These are phyloP conservation scores for Fusarium lateritium DNA, from an alignment of 2,329 filamentous ascomycete species.

Conservation along the genomic window DNA sequence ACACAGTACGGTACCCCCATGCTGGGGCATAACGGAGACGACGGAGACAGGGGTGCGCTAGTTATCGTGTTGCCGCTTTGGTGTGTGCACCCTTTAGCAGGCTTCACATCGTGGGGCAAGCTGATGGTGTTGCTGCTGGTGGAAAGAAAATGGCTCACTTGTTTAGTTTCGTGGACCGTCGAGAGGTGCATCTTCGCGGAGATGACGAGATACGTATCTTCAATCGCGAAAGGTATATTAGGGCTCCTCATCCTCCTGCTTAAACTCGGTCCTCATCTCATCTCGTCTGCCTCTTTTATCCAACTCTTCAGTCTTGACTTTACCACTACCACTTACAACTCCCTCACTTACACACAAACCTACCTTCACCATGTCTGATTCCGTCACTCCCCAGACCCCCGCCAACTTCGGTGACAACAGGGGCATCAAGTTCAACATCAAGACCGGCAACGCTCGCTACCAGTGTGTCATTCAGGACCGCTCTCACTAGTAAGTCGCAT, in stretches of 20 bases:
- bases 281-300: slow-evolving; percentile 4
- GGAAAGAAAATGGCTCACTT: slow-evolving; percentile 51
- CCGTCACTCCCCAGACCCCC: slow-evolving; percentile 40
- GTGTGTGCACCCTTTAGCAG: slow-evolving; percentile 34
- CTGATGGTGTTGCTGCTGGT: slow-evolving; percentile 41
- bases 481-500: slow-evolving; percentile 58
- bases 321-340: slow-evolving; percentile 5
- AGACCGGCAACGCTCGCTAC: slow-evolving; percentile 58
- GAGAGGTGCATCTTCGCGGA: slow-evolving; percentile 31
- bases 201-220: slow-evolving; percentile 48
- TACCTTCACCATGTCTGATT: slow-evolving; percentile 41
- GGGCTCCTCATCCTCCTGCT: slow-evolving; percentile 25
- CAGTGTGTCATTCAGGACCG: slow-evolving; percentile 62
- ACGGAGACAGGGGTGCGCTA: slow-evolving; percentile 31
- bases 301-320: background rate
- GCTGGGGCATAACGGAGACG: slow-evolving; percentile 23
- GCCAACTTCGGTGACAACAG: slow-evolving; percentile 55
- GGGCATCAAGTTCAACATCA: slow-evolving; percentile 64
- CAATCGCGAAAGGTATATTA: slow-evolving; percentile 47
- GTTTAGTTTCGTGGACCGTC: slow-evolving; percentile 45
- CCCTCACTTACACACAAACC: slow-evolving; percentile 26
- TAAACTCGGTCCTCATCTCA: background rate
- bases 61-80: slow-evolving; percentile 30
- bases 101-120: slow-evolving; percentile 50
- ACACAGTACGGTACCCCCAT: slow-evolving; percentile 15